A percentile compares a stretch with the other conserved stretches of the same genome.
phyloP scores from a whole-genome alignment of 2,329 filamentous ascomycete species.

The Metarhizium guizhouense region DNA sequence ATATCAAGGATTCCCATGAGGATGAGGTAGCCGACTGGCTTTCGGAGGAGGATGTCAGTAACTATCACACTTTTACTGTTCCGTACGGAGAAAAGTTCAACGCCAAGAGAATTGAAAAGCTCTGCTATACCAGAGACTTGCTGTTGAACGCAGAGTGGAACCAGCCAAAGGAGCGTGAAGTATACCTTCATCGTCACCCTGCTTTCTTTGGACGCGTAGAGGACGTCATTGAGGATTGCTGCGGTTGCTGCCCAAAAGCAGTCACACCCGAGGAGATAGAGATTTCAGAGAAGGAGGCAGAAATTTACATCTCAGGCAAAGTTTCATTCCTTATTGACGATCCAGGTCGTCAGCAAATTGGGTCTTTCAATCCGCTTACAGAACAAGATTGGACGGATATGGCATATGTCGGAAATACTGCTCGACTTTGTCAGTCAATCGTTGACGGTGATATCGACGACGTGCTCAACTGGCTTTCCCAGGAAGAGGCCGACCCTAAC shows the following conservation, averaged over 20 bases:
- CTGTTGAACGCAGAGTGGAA: slow-evolving; percentile 86
- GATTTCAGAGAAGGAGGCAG: slow-evolving; percentile 60
- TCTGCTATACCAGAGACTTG: slow-evolving; percentile 73
- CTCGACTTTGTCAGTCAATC: slow-evolving; percentile 70
- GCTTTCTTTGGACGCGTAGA: slow-evolving; percentile 72
- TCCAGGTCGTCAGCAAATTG: slow-evolving; percentile 65
- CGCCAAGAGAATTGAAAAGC: slow-evolving; percentile 67
- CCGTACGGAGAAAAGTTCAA: slow-evolving; percentile 55
- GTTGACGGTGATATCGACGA: slow-evolving; percentile 62
- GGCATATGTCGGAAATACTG: slow-evolving; percentile 78
- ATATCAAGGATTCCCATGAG: slow-evolving; percentile 68
- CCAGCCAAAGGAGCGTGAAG: slow-evolving; percentile 61
- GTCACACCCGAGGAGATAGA: slow-evolving; percentile 63
- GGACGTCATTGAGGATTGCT: slow-evolving; percentile 74
- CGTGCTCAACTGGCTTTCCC: slow-evolving; percentile 59
- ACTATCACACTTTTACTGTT: slow-evolving; percentile 70
- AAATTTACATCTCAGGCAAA: slow-evolving; percentile 66
- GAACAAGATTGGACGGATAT: slow-evolving; percentile 84
- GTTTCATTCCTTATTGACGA: slow-evolving; percentile 72
- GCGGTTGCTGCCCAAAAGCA: slow-evolving; percentile 65
- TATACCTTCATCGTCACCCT: slow-evolving; percentile 74
- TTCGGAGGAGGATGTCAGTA: slow-evolving; percentile 64
- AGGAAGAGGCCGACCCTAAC: slow-evolving; percentile 63
- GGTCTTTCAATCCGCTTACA: slow-evolving; percentile 70
- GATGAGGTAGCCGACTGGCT: slow-evolving; percentile 82